Evolutionary conservation across 2,329 filamentous ascomycete genomes (phyloP).

Genomic region (Lithohypha guttulata): DNA sequence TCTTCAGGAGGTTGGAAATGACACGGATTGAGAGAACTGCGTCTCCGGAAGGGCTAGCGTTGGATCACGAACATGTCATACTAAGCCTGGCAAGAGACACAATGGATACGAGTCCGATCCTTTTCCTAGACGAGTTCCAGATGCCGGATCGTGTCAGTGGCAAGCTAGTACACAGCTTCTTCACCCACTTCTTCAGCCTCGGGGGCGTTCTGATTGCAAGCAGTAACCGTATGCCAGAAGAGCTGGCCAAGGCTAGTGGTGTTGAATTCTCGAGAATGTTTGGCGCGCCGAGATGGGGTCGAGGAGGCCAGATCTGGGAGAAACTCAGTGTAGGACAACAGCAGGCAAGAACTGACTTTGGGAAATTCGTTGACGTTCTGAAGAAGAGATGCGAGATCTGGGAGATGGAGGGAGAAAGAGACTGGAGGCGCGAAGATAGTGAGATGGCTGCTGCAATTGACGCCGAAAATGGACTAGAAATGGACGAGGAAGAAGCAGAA

Average conservation of each 20-base stretch:
- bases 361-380: conserved; percentile 62
- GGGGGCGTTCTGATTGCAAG: conserved; percentile 71
- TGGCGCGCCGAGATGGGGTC: conserved; percentile 33
- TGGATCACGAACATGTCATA: conserved; percentile 53
- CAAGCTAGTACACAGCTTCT: conserved; percentile 68
- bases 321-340: conserved; percentile 41
- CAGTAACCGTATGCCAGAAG: conserved; percentile 74
- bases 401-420: conserved; percentile 66
- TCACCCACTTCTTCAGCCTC: conserved; percentile 71
- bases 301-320: conserved; percentile 17
- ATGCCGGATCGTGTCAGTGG: conserved; percentile 66
- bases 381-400: conserved; percentile 71
- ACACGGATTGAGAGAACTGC: conserved; percentile 38
- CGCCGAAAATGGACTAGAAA: conserved; percentile 5
- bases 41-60: conserved; percentile 16
- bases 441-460: conserved; percentile 24
- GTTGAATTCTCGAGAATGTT: conserved; percentile 51
- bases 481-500: conserved; percentile 1
- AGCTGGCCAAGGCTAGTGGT: conserved; percentile 63
- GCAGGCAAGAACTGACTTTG: conserved; percentile 59
- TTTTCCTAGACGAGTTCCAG: conserved; percentile 78
- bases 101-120: conserved; percentile 60
- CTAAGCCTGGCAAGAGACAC: conserved; percentile 66
- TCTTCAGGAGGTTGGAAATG: conserved; percentile 59
- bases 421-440: conserved; percentile 49